phyloP scores from a whole-genome alignment of 805 yeast genomes.

The Cyberlindnera americana region DNA sequence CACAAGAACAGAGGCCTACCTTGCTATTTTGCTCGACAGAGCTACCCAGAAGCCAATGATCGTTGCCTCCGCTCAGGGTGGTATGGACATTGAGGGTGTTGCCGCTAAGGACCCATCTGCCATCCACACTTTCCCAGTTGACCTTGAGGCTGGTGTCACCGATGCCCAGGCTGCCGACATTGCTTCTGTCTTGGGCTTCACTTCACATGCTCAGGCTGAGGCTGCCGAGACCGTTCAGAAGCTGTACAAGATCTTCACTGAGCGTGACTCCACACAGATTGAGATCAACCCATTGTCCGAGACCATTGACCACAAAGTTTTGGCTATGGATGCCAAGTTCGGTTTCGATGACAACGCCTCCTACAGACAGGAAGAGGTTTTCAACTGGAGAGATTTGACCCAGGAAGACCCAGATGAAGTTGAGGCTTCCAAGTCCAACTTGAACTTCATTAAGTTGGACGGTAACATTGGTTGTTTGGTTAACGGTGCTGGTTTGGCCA shows the following conservation, averaged over 20 bases:
- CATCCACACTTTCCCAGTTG: constrained; percentile 82
- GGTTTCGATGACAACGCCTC: constrained; percentile 96
- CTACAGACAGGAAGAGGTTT: constrained; percentile 92
- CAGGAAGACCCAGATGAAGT: constrained; percentile 99
- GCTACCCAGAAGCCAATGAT: constrained; percentile 84
- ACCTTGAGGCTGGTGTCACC: constrained; percentile 75
- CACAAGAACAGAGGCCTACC: constrained; percentile 91
- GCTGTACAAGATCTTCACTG: constrained; percentile 83
- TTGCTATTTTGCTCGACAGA: constrained; percentile 95
- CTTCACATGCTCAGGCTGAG: constrained; percentile 69
- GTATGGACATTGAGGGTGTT: constrained; percentile 99
- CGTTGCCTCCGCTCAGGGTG: constrained; percentile 97
- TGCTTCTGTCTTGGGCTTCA: constrained; percentile 80
- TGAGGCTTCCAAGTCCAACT: constrained; percentile 82
- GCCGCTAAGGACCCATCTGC: constrained; percentile 89
- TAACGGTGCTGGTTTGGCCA: constrained; percentile 99
- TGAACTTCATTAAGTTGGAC: constrained; percentile 95
- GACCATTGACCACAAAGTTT: constrained; percentile 82
- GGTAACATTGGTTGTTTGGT: constrained; percentile 99
- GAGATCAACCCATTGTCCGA: constrained; percentile 98
- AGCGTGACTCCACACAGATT: constrained; percentile 95
- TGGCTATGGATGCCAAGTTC: constrained; percentile 99
- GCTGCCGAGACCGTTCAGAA: constrained; percentile 86
- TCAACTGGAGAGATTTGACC: constrained; percentile 92
- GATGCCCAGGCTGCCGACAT: constrained; percentile 70